A percentile compares a stretch with the other conserved stretches of the same genome.
phyloP scores from a whole-genome alignment of 2,329 filamentous ascomycete species.

The Penicillium sp. region DNA sequence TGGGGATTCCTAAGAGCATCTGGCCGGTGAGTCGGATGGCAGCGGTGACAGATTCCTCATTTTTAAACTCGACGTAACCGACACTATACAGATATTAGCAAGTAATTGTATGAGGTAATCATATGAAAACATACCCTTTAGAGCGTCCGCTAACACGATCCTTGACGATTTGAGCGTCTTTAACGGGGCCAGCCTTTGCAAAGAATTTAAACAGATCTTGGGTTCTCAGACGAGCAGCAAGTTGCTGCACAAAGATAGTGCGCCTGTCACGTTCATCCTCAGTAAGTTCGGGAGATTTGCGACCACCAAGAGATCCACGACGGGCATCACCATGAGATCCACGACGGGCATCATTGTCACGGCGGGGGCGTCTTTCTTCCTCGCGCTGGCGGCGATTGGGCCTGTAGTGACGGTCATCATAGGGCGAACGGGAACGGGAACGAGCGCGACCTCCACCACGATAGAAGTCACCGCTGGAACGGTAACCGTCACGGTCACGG shows the following conservation, averaged over 20 bases:
- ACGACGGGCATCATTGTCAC: constrained; percentile 49
- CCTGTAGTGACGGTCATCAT: constrained; percentile 58
- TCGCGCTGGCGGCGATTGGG: constrained; percentile 50
- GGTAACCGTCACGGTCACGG: constrained; percentile 58
- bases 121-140: constrained; percentile 71
- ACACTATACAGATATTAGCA: constrained; percentile 59
- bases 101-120: constrained; percentile 8
- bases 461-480: constrained; percentile 67
- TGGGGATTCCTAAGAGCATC: constrained; percentile 96
- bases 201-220: constrained; percentile 94
- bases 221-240: constrained; percentile 87
- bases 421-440: constrained; percentile 70
- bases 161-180: constrained; percentile 98
- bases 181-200: constrained; percentile 88
- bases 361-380: constrained; percentile 50
- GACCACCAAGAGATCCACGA: constrained; percentile 44
- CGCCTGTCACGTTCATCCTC: constrained; percentile 96
- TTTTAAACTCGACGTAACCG: constrained; percentile 98
- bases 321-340: constrained; percentile 32
- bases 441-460: constrained; percentile 62
- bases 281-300: constrained; percentile 66
- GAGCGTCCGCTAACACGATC: constrained; percentile 94
- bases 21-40: constrained; percentile 98
- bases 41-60: constrained; percentile 87
- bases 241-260: constrained; percentile 97